phyloP scores from a whole-genome alignment of 2,329 filamentous ascomycete species.

The Diplodia corticola region DNA sequence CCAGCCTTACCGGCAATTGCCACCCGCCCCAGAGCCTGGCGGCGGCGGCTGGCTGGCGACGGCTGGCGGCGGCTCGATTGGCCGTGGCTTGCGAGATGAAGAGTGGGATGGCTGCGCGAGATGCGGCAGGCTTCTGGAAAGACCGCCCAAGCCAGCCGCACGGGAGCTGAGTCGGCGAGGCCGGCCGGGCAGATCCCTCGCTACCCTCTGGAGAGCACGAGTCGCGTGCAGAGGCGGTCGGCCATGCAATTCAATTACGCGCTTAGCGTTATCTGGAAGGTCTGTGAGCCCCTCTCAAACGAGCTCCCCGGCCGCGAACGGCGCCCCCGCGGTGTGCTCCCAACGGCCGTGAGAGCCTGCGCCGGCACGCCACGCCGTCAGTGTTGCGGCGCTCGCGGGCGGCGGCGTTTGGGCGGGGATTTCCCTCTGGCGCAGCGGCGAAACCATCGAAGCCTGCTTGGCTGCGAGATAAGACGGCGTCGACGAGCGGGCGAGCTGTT shows the following conservation, averaged over 20 bases:
- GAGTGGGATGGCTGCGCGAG: not conserved
- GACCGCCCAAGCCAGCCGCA: not conserved
- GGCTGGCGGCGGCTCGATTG: not conserved
- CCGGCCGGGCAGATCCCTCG: constrained; percentile 4
- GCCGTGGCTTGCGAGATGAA: not conserved
- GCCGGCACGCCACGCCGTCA: not conserved
- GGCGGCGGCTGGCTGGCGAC: not conserved
- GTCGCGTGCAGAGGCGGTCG: constrained; percentile 5
- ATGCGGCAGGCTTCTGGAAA: constrained; percentile 21
- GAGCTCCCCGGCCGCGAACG: constrained; percentile 1
- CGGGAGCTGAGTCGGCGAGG: constrained; percentile 2
- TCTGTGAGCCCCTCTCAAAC: constrained; percentile 14
- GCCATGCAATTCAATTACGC: constrained; percentile 17
- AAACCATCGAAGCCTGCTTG: constrained; percentile 11
- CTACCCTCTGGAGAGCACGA: not conserved
- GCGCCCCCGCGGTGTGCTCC: not conserved
- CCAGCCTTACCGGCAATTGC: not conserved
- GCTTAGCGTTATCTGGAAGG: constrained; percentile 22
- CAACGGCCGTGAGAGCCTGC: not conserved
- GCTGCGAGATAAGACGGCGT: not conserved
- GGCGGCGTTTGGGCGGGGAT: not conserved
- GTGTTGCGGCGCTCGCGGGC: not conserved
- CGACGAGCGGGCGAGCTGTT: not conserved
- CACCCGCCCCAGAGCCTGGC: not conserved
- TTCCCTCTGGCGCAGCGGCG: not conserved